A percentile compares a stretch with the other conserved stretches of the same genome.
Conservation (phyloP, 2,329 filamentous ascomycete species). For the Periglandula ipomoeae region DNA sequence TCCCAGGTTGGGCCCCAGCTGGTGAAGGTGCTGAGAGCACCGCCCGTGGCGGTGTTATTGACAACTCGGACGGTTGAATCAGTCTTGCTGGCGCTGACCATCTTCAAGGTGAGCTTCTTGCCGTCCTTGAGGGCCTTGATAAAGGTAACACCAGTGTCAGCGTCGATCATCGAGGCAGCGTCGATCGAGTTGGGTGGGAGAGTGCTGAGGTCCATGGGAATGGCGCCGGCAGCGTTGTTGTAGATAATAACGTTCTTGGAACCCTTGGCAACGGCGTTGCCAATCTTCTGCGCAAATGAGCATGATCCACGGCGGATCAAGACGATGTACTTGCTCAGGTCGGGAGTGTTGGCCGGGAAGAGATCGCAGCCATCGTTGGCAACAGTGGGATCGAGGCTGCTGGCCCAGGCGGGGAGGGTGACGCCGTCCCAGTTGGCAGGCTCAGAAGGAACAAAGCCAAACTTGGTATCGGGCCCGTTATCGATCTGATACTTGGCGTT, state of each 20-base stretch:
- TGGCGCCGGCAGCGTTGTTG: conserved; percentile 37
- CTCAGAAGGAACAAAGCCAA: conserved; percentile 33
- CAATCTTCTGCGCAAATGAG: conserved; percentile 43
- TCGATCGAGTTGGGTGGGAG: conserved; percentile 20
- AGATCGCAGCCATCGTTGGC: conserved; percentile 41
- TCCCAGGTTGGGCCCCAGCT: conserved; percentile 55
- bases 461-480: conserved; percentile 22
- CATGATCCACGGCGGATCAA: conserved; percentile 52
- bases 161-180: conserved; percentile 32
- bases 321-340: conserved; percentile 48
- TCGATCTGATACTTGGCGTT: conserved; percentile 32
- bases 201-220: conserved; percentile 22
- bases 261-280: conserved; percentile 42
- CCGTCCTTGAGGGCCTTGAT: conserved; percentile 33
- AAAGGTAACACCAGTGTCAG: conserved; percentile 33
- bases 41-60: conserved; percentile 29
- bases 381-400: conserved; percentile 38
- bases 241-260: conserved; percentile 54
- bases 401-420: conserved; percentile 39
- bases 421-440: conserved; percentile 35
- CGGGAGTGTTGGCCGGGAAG: conserved; percentile 43
- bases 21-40: conserved; percentile 42
- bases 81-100: conserved; percentile 31
- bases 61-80: conserved; percentile 22
- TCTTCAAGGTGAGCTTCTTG: conserved; percentile 32